Evolutionary conservation across 1,284 basidiomycete genomes (phyloP), one percentile per base, ranked within the genome.

Genomic region (Stereum hirsutum): DNA sequence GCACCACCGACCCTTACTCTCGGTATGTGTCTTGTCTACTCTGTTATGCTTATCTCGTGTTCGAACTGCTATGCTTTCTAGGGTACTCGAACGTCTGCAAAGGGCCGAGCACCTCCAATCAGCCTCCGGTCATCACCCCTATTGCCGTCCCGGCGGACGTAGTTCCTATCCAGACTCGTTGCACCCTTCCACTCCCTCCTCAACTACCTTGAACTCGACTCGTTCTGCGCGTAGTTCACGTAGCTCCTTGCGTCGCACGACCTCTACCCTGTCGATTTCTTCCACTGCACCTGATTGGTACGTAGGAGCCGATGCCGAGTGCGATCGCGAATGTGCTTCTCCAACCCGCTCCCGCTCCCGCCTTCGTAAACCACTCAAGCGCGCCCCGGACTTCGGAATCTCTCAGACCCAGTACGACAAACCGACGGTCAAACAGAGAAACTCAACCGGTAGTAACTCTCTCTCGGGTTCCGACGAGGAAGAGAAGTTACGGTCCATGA

Each of bases 81-180:
- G 83, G 41, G 69, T 85, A 50, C 81, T 83, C 30, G 71, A 66
- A 51, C 80, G 81, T 50, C 70, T 87, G 40, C 81, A 85, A 59
- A 73, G 71, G 46, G 67, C 75, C 39, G 81, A 85, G 49, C 73
- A 73, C 48, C 59, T 69, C 39, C 65, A 75, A 46, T 55, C 72
- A 48, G 69, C 69, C 54, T 58, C 70, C 42, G 49, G 62, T 34
- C 80, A 74, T 54, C 78, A 80, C 54, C 77, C 78, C 2, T 82
- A 84, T 62, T 66, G 71, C 14, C 74, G 72, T 44, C 64, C 50
- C 30, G 52, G 66, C 32, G 49, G 61, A 31, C 61, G 44, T 55
- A 66, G 45, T 65, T 11, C 61, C 63, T 33, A 66, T 66, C n/a
- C 61, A 64, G 49, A 52, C 24, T 50, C 52, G 11, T 47, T 69